Base-by-base conservation (phyloP, 257 asterid species). In the Mitragyna speciosa region DNA sequence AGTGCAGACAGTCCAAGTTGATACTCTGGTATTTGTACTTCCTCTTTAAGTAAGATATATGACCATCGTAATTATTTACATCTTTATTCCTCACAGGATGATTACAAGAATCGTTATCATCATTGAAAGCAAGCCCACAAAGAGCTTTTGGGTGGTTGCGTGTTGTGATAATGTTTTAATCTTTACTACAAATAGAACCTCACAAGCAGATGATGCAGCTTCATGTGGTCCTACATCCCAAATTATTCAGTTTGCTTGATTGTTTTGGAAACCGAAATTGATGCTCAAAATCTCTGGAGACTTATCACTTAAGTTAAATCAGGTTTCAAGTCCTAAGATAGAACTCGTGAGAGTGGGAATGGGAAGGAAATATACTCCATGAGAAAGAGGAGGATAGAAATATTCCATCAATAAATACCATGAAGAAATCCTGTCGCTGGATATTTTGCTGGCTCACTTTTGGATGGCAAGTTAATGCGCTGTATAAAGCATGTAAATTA, bases 401-500 rank as follows among this genome's bases (percentile, higher is more conserved):
- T 19, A 36, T n/a, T 24, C 12, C 26, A 31, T 68, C 39, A 69
- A 24, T 33, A 49, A 61, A 77, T 28, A 77, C 48, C 36, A 24
- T 1, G 30, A 70, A 70, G 61, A 39, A n/a, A 39, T 14, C 28
- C 48, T 36, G 12, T 36, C 8, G 12, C 45, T 68, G 26, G 68
- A 10, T 58, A 52, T 54, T 78, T 56, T 79, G 82, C 31, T 79
- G 70, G 82, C 77, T 28, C 52, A 59, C 59, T 79, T 79, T 12
- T 58, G 71, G 64, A 19, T 43, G 77, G 72, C 28, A 45, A 43
- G 72, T 28, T 58, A 43, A 58, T 78, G 76, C 17, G 75, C 47
- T 52, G 0, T 9, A 47, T 17, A 31, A 68, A 51, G 45, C 49
- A 49, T 30, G 24, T 17, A 9, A 4, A 31, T 15, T 54, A 52